Evolutionary conservation across 768 basidiomycete species (phyloP).

Genomic region (Rhodocollybia butyracea): DNA sequence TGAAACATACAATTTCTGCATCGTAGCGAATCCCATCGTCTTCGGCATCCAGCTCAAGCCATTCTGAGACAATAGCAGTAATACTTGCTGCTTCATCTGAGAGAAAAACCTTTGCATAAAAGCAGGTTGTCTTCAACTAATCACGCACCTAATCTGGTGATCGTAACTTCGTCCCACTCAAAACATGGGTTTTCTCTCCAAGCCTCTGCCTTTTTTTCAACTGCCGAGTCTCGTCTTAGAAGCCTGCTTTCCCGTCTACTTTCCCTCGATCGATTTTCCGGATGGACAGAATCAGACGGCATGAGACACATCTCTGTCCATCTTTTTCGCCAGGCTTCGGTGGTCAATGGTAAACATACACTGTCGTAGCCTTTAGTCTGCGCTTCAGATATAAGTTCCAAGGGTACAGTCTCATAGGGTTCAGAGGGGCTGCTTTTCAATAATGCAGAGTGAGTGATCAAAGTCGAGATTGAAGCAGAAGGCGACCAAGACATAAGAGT

Average conservation of each 20-base stretch:
- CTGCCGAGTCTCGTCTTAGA: constrained; percentile 30
- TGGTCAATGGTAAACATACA: constrained; percentile 87
- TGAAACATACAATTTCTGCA: constrained; percentile 81
- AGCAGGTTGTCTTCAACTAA: constrained; percentile 9
- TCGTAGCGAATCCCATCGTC: constrained; percentile 96
- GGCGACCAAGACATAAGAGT: constrained; percentile 29
- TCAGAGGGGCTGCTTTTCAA: constrained; percentile 20
- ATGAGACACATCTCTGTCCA: constrained; percentile 90
- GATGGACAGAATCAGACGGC: constrained; percentile 28
- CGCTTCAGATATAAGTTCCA: constrained; percentile 48
- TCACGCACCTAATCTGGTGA: constrained; percentile 80
- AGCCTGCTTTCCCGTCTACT: constrained; percentile 37
- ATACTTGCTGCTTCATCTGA: constrained; percentile 78
- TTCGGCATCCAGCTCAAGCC: constrained; percentile 90
- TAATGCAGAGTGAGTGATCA: constrained; percentile 40
- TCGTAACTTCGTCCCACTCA: constrained; percentile 79
- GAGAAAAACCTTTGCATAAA: constrained; percentile 5
- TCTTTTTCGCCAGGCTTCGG: constrained; percentile 76
- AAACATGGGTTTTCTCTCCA: constrained; percentile 88
- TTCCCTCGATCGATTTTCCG: constrained; percentile 24
- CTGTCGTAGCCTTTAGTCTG: constrained; percentile 68
- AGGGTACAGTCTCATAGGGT: constrained; percentile 43
- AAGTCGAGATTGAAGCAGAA: constrained; percentile 33
- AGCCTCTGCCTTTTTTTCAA: constrained; percentile 69
- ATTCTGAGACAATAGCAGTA: constrained; percentile 82